Base-by-base conservation (phyloP, 2,329 filamentous ascomycete genomes). In the Ophiostoma sp. region DNA sequence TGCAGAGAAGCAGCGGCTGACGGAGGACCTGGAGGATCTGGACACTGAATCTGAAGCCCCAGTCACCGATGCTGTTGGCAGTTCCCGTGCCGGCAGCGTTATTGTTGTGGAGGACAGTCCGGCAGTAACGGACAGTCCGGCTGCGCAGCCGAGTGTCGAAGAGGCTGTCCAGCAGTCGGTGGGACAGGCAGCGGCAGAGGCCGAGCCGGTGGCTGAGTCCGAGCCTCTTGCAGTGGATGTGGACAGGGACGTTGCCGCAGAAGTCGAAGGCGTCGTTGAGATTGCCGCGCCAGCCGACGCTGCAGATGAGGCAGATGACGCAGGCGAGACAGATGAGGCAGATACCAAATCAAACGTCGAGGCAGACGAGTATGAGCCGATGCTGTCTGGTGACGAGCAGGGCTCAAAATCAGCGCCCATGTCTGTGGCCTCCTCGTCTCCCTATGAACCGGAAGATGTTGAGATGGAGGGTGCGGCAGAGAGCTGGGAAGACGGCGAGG, bases 1-100 rank as follows among this genome's bases (percentile, higher is more conserved):
- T 27, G 78, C 77, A 15, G 78, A 81, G 69, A 77, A 77, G 72
- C 75, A 74, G 69, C 76, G 74, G 71, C 72, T 81, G 70, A 75
- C 75, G 4, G 74, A 75, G 17, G 77, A 79, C 69, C 74, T 78
- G 68, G 75, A 77, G 10, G 72, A 74, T 17, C 79, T 84, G 17
- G 77, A 79, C 35, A 76, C 78, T 5, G 52, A 57, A 4, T 31
- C 52, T n/a, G 79, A 79, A 10, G 35, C 62, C 7, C 8, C 33
- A 7, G 35, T 11, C 20, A 6, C 35, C 7, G 7, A 15, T 27
- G 17, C n/a, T 27, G 23, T 13, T 27, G 15, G 2, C 5, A n/a
- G 7, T 3, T 5, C 39, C 27, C 15, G 31, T 17, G 3, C 39
- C 20, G 35, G 39, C 6, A 41, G 35, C n/a, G 23, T 35, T 15